These are phyloP conservation scores for Naganishia kalamii DNA, from an alignment of 768 basidiomycete species.

Conservation along the genomic window DNA sequence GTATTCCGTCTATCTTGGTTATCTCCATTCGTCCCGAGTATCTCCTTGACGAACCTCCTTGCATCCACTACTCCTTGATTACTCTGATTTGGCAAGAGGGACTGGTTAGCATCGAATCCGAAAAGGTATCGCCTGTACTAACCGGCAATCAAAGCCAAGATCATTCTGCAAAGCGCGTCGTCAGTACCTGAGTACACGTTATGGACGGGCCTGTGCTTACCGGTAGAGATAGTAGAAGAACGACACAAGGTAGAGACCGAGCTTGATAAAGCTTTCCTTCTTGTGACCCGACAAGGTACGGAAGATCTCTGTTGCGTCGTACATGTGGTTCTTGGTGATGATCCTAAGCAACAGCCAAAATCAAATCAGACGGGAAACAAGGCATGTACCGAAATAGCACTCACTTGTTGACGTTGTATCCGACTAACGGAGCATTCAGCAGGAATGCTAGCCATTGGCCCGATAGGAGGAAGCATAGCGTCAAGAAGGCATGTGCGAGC, in stretches of 20 bases:
- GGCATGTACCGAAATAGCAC: slow-evolving; percentile 37
- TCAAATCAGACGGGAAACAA: background rate
- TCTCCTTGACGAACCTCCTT: too few species aligned
- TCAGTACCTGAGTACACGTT: background rate
- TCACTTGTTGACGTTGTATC: slow-evolving; percentile 90
- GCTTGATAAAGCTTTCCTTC: slow-evolving; percentile 91
- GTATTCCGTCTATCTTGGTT: too few species aligned
- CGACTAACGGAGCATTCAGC: slow-evolving; percentile 78
- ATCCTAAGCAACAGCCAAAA: slow-evolving; percentile 55
- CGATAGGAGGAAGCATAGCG: slow-evolving; percentile 79
- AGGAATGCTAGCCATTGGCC: slow-evolving; percentile 94
- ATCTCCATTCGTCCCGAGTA: too few species aligned
- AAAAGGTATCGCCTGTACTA: background rate
- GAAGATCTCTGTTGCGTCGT: slow-evolving; percentile 99
- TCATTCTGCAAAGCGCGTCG: slow-evolving; percentile 8
- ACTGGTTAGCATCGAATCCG: too few species aligned
- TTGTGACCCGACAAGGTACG: slow-evolving; percentile 87
- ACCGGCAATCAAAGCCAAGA: slow-evolving; percentile 26
- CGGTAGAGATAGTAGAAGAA: slow-evolving; percentile 72
- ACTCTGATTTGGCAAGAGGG: too few species aligned
- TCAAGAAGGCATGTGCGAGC: slow-evolving; percentile 84
- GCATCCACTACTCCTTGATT: too few species aligned
- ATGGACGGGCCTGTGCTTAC: slow-evolving; percentile 22
- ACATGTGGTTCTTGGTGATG: slow-evolving; percentile 90
- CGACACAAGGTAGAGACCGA: slow-evolving; percentile 54